Percentiles rank a stretch among this genome's conserved stretches.
Conservation (phyloP, 2,329 filamentous ascomycete genomes). For the Aureobasidium sp. region DNA sequence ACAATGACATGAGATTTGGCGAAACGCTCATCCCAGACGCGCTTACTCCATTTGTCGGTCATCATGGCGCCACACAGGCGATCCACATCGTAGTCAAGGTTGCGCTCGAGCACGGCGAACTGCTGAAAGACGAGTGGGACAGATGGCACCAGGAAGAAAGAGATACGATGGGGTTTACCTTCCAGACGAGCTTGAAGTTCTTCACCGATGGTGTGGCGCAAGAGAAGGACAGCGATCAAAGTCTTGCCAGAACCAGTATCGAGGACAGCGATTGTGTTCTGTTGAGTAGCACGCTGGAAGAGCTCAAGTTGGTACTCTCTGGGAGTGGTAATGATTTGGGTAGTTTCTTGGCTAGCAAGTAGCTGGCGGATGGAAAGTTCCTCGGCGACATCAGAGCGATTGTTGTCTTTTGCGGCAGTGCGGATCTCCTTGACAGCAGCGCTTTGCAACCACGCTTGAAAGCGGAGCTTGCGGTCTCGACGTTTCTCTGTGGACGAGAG, state of each 20-base stretch:
- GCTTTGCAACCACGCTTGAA: slow-evolving; percentile 35
- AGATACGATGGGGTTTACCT: slow-evolving; percentile 54
- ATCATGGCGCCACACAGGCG: slow-evolving; percentile 66
- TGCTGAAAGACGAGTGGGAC: slow-evolving; percentile 90
- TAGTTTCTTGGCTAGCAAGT: slow-evolving; percentile 43
- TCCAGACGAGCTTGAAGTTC: slow-evolving; percentile 63
- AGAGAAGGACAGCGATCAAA: slow-evolving; percentile 80
- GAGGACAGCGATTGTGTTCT: slow-evolving; percentile 86
- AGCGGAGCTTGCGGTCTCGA: slow-evolving; percentile 33
- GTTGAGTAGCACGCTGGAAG: slow-evolving; percentile 74
- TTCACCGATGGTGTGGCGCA: slow-evolving; percentile 65
- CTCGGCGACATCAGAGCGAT: slow-evolving; percentile 35
- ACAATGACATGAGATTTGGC: slow-evolving; percentile 72
- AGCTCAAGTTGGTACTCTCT: slow-evolving; percentile 89
- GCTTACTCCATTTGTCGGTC: slow-evolving; percentile 50
- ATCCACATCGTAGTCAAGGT: slow-evolving; percentile 67
- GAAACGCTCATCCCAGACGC: slow-evolving; percentile 52
- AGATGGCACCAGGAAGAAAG: slow-evolving; percentile 83
- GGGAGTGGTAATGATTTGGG: slow-evolving; percentile 62
- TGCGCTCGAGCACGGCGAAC: slow-evolving; percentile 68
- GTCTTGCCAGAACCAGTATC: slow-evolving; percentile 97
- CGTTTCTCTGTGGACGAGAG: slow-evolving; percentile 25
- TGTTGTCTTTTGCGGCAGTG: slow-evolving; percentile 29
- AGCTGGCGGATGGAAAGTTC: slow-evolving; percentile 45
- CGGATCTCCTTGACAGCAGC: slow-evolving; percentile 34